Evolutionary conservation across 176 grass and related monocot species (phyloP), one percentile per base, ranked within the genome.

Genomic region (Chrysopogon serrulatus): DNA sequence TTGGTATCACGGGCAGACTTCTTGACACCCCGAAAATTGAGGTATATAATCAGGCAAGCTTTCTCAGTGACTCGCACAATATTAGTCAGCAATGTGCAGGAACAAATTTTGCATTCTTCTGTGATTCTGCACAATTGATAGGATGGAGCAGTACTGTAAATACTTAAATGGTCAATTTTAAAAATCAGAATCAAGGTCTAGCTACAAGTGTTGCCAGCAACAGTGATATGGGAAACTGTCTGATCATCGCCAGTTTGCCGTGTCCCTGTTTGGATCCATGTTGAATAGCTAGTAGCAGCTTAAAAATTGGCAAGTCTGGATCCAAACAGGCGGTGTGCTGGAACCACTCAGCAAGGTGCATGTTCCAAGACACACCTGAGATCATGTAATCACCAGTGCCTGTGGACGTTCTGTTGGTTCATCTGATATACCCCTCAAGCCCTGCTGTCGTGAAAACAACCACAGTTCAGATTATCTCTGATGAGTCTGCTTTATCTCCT

Each of bases 331-430:
- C 54, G 9, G 9, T 4, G 54, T 57, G 54, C 21, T 56, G n/a
- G n/a, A n/a, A 7, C 21, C n/a, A 56, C 19, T 56, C n/a, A n/a
- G n/a, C 51, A n/a, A n/a, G 21, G 21, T 56, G 51, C 51, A 56
- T n/a, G 51, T 56, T 39, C n/a, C 30, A 76, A 18, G 43, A 34
- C 70, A 84, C 73, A 93, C 95, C 85, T 93, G 82, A 88, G 57
- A 95, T 90, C 95, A 98, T 98, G 71, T 86, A 95, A 65, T 93
- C 72, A n/a, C n/a, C 47, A 93, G 79, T 23, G 95, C 95, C 95
- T 21, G 88, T 79, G 21, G 95, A 91, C 21, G 92, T 93, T 45
- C 95, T 88, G 63, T 91, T n/a, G n/a, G 84, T 4, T 98, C 95
- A 71, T 98, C 92, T 77, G 76, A 77, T 88, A 95, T 31, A 95